A percentile compares a stretch with the other conserved stretches of the same genome.
Conservation (phyloP, 1,284 basidiomycete species). For the Agaricales sp. region DNA sequence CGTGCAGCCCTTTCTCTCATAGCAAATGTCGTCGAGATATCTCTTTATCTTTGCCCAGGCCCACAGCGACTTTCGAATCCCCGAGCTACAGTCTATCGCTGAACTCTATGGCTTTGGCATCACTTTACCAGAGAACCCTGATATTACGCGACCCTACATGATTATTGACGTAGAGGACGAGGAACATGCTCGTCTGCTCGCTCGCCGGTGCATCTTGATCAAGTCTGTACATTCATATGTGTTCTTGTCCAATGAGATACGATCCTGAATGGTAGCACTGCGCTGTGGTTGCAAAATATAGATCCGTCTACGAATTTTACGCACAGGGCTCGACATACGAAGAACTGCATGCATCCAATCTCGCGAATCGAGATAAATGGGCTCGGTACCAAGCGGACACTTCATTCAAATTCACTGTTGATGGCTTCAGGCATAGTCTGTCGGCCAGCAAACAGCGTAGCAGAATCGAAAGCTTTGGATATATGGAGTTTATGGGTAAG, state of each 20-base stretch:
- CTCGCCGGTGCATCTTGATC: slow-evolving; percentile 74
- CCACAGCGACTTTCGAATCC: slow-evolving; percentile 73
- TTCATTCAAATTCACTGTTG: slow-evolving; percentile 77
- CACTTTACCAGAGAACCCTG: slow-evolving; percentile 32
- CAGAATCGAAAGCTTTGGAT: slow-evolving; percentile 76
- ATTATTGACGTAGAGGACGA: slow-evolving; percentile 61
- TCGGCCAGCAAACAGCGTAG: slow-evolving; percentile 52
- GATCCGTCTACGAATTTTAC: slow-evolving; percentile 72
- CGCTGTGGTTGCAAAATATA: slow-evolving; percentile 25
- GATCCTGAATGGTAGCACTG: no score
- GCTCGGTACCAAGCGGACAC: slow-evolving; percentile 48
- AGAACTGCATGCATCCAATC: slow-evolving; percentile 55
- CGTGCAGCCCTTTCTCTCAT: no score
- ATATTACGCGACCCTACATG: slow-evolving; percentile 65
- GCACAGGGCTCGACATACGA: slow-evolving; percentile 60
- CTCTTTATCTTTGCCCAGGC: slow-evolving; percentile 72
- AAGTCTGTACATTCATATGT: slow-evolving; percentile 41
- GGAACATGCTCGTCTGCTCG: slow-evolving; percentile 65
- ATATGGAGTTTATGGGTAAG: slow-evolving; percentile 76
- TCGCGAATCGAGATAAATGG: slow-evolving; percentile 42
- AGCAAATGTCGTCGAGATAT: slow-evolving; percentile 41
- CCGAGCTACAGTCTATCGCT: slow-evolving; percentile 66
- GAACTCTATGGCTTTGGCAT: slow-evolving; percentile 55
- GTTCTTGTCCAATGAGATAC: slow-evolving; percentile 6
- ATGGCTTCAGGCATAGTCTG: slow-evolving; percentile 70